phyloP scores from a whole-genome alignment of 108 stramenopile species.

The Cyclotella cryptica region DNA sequence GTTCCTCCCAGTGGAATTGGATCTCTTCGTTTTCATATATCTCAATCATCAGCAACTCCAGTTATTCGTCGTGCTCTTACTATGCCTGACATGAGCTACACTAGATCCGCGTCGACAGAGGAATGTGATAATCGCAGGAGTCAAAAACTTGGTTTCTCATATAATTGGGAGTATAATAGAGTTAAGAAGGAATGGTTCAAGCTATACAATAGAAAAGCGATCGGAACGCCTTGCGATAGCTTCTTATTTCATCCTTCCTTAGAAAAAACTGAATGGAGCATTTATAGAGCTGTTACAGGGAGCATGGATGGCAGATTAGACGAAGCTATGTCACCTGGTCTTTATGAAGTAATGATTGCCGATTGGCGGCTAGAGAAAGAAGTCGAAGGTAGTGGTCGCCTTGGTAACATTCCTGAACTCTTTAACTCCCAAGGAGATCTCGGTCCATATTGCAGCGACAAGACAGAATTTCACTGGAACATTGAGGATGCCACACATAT shows the following conservation, averaged over 20 bases:
- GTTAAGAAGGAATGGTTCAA: constrained; percentile 30
- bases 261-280: constrained; percentile 1
- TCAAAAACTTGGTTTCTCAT: constrained; percentile 27
- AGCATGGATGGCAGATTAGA: constrained; percentile 3
- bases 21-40: constrained; percentile 27
- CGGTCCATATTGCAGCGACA: constrained; percentile 30
- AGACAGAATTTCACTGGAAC: constrained; percentile 5
- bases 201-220: constrained; percentile 18
- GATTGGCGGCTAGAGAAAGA: constrained; percentile 15
- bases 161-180: constrained; percentile 43
- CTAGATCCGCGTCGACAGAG: constrained; percentile 8
- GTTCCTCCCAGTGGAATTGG: constrained; percentile 32
- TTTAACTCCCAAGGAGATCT: background rate
- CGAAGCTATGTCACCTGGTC: background rate
- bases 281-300: background rate
- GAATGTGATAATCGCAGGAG: constrained; percentile 18
- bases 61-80: background rate
- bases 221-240: constrained; percentile 27
- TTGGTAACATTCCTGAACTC: constrained; percentile 24
- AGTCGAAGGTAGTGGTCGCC: constrained; percentile 16
- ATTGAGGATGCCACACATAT: constrained; percentile 28
- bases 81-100: constrained; percentile 7
- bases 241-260: constrained; percentile 3
- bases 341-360: constrained; percentile 18
- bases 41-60: constrained; percentile 19